Conservation (phyloP, 1,284 basidiomycete genomes). For the Apiotrichum mycotoxinovorans region DNA sequence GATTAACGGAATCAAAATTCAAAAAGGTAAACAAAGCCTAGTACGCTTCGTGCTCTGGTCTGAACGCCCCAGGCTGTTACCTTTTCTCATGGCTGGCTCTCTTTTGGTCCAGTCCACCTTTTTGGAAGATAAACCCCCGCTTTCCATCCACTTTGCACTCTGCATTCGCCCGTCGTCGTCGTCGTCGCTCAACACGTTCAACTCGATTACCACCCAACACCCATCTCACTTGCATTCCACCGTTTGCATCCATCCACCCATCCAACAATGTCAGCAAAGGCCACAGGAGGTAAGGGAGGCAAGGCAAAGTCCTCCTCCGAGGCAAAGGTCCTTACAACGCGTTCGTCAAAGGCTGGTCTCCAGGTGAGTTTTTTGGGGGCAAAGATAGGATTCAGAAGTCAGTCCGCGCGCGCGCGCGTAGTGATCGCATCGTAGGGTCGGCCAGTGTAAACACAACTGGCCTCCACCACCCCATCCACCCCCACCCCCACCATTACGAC, state of each 20-base stretch:
- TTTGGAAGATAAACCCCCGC: too few relatives aligned
- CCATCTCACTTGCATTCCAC: conserved; percentile 8
- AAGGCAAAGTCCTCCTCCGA: conserved; percentile 52
- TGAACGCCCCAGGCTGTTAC: too few relatives aligned
- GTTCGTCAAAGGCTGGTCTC: conserved; percentile 76
- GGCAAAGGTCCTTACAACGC: conserved; percentile 58
- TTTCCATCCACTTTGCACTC: not conserved
- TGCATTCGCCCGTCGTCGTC: too few relatives aligned
- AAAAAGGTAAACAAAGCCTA: not conserved
- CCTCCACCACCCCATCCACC: not conserved
- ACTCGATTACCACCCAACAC: conserved; percentile 18
- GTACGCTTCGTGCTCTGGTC: too few relatives aligned
- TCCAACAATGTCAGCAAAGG: conserved; percentile 43
- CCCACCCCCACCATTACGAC: too few relatives aligned
- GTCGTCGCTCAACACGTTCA: not conserved
- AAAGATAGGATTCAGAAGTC: too few relatives aligned
- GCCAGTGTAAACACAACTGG: not conserved
- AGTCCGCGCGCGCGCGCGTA: too few relatives aligned
- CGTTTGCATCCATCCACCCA: conserved; percentile 17
- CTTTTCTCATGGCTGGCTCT: too few relatives aligned
- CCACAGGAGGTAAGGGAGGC: conserved; percentile 51
- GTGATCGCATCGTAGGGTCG: too few relatives aligned
- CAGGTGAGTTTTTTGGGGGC: conserved; percentile 58
- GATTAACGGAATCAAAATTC: conserved; percentile 3
- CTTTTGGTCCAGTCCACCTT: too few relatives aligned